phyloP scores from a whole-genome alignment of 83 land plant species.

The Picea mariana region DNA sequence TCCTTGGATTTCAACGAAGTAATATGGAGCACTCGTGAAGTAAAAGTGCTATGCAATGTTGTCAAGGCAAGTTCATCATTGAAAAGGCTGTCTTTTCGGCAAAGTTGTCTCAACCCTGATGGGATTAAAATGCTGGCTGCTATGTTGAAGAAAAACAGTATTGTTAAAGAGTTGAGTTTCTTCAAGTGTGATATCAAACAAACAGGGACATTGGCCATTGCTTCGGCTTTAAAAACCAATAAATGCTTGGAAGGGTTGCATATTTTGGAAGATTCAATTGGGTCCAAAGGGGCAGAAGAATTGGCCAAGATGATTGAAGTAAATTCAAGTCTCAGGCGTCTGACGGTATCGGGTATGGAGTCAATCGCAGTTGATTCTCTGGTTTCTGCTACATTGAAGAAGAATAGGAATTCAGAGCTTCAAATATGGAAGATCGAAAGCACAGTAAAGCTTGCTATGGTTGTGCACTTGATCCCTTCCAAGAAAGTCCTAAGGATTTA shows the following conservation, averaged over 20 bases:
- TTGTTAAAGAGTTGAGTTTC: constrained; percentile 42
- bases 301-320: constrained; percentile 67
- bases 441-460: constrained; percentile 31
- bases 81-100: constrained; percentile 33
- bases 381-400: constrained; percentile 54
- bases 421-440: constrained; percentile 55
- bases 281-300: constrained; percentile 65
- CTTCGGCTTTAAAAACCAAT: constrained; percentile 48
- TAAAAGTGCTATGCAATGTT: constrained; percentile 22
- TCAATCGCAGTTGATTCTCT: constrained; percentile 48
- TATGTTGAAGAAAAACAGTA: constrained; percentile 28
- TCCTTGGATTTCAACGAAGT: constrained; percentile 47
- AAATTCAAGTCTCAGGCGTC: constrained; percentile 41
- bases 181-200: constrained; percentile 41
- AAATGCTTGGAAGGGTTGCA: constrained; percentile 56
- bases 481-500: constrained; percentile 41
- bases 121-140: constrained; percentile 37
- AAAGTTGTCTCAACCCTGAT: constrained; percentile 28
- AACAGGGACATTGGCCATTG: constrained; percentile 35
- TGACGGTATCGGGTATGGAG: constrained; percentile 45
- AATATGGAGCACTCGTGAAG: constrained; percentile 3
- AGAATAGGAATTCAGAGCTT: constrained; percentile 56
- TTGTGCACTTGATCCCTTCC: constrained; percentile 56
- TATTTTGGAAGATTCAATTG: constrained; percentile 77
- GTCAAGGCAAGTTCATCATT: constrained; percentile 28